A percentile compares a stretch with the other conserved stretches of the same genome.
phyloP scores from a whole-genome alignment of 1,284 basidiomycete species.

The Ceratobasidium theobromae region DNA sequence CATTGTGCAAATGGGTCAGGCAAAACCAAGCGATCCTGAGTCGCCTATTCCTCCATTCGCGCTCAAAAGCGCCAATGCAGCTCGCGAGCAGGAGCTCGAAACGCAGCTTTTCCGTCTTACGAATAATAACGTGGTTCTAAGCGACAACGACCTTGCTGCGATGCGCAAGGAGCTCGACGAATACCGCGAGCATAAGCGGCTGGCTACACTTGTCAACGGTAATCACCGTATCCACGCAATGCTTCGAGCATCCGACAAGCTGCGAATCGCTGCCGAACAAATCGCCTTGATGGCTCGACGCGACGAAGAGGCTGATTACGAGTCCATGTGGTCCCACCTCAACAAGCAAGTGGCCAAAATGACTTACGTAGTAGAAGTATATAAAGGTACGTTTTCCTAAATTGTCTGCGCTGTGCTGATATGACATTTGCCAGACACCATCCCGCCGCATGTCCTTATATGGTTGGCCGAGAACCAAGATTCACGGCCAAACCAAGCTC shows the following conservation, averaged over 20 bases:
- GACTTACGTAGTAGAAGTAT: neutral
- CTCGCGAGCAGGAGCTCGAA: neutral
- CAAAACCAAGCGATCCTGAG: neutral
- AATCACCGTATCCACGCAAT: neutral
- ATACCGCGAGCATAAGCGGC: no score
- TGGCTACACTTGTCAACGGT: neutral
- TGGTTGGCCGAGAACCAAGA: conserved; percentile 3
- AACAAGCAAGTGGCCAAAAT: neutral
- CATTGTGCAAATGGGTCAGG: neutral
- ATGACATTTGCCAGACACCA: neutral
- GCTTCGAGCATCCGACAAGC: neutral
- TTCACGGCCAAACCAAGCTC: neutral
- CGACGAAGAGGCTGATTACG: neutral
- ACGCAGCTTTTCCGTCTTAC: neutral
- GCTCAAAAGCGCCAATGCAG: neutral
- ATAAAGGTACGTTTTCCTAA: neutral
- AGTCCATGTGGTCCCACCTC: neutral
- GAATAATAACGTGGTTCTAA: neutral
- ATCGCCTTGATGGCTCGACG: neutral
- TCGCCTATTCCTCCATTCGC: neutral
- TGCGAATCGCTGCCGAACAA: neutral
- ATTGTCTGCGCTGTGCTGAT: neutral
- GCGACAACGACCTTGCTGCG: neutral
- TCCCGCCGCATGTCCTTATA: neutral
- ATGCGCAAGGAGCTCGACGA: neutral